A percentile compares a stretch with the other conserved stretches of the same genome.
These are phyloP conservation scores for Murraya koenigii DNA, from an alignment of 345 rosid species.

Conservation along the genomic window DNA sequence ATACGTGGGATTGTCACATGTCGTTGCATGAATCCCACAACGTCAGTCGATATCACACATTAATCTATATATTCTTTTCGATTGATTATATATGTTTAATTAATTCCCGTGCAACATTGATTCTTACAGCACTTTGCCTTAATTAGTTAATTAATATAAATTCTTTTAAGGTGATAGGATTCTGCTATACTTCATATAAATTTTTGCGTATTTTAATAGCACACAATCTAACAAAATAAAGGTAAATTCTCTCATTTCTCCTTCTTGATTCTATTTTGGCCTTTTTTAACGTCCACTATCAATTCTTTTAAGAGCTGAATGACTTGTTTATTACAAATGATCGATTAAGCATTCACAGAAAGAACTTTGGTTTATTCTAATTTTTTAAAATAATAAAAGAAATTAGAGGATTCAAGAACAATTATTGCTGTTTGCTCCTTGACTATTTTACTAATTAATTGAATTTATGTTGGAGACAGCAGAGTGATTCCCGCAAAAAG, in stretches of 20 bases:
- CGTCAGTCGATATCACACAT: too few relatives aligned
- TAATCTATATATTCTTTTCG: neutral
- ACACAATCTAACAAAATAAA: constrained; percentile 11
- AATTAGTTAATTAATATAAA: neutral
- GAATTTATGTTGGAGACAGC: constrained; percentile 2
- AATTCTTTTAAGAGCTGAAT: neutral
- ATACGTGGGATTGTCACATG: neutral
- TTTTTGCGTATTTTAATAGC: constrained; percentile 8
- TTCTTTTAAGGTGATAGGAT: neutral
- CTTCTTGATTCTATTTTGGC: too few relatives aligned
- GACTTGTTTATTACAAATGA: constrained; percentile 1
- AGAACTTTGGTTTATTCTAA: neutral
- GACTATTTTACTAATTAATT: neutral
- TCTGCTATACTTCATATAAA: neutral
- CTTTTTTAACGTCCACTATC: neutral
- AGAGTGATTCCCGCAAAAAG: neutral
- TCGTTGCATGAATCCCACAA: neutral
- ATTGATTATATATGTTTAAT: neutral
- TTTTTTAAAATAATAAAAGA: neutral
- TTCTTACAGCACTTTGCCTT: constrained; percentile 9
- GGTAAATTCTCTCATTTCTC: neutral
- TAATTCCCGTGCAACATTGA: neutral
- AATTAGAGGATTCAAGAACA: neutral
- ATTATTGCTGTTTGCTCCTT: neutral
- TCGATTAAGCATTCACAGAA: constrained; percentile 5